Evolutionary conservation across 208 protist genomes (phyloP).

Genomic region (Acanthamoeba triangularis): DNA sequence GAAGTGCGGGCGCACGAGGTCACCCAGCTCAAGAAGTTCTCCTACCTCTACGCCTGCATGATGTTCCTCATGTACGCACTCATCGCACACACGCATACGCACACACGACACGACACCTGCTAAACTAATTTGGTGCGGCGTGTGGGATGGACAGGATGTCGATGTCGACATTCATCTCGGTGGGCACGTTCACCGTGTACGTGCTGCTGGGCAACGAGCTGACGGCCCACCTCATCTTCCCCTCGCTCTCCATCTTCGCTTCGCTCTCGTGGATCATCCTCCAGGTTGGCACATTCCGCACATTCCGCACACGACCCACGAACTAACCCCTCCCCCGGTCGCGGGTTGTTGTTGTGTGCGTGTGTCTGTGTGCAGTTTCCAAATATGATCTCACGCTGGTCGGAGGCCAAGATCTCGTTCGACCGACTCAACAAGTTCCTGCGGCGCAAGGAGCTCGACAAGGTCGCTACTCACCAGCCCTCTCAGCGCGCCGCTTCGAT

Average conservation of each 20-base stretch:
- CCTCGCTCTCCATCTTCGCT: not conserved
- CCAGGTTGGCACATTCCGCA: not conserved
- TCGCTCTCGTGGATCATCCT: not conserved
- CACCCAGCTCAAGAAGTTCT: not conserved
- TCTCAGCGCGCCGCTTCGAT: not conserved
- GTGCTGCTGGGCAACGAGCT: conserved; percentile 22
- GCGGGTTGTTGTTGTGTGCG: too few relatives aligned
- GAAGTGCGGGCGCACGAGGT: not conserved
- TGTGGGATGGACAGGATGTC: not conserved
- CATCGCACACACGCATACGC: not conserved
- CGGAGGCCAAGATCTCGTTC: conserved; percentile 80
- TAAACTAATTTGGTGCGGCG: not conserved
- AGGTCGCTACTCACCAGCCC: not conserved
- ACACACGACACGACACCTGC: too few relatives aligned
- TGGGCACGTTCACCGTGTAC: conserved; percentile 21
- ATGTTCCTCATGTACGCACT: conserved; percentile 29
- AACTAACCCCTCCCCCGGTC: too few relatives aligned
- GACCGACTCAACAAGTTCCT: conserved; percentile 81
- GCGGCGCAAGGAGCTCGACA: not conserved
- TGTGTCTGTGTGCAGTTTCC: conserved; percentile 47
- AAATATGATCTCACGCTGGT: conserved; percentile 70
- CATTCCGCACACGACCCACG: not conserved
- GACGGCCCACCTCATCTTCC: conserved; percentile 10
- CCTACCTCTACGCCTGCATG: conserved; percentile 25
- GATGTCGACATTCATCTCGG: conserved; percentile 4